Evolutionary conservation across 2,329 filamentous ascomycete genomes (phyloP).

Genomic region (Neonectria magnoliae): DNA sequence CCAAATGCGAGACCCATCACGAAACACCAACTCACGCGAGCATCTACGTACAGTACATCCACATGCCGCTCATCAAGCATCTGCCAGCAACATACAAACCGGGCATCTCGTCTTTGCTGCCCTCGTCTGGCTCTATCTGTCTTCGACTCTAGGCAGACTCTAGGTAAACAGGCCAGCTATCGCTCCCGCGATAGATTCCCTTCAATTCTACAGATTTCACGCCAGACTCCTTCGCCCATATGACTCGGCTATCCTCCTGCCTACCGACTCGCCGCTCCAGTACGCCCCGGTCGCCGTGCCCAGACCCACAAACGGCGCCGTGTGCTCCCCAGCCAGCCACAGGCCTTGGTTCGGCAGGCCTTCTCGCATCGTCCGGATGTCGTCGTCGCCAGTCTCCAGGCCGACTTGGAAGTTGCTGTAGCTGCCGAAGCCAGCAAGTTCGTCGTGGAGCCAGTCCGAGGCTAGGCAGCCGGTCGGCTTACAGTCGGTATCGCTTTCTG

Average conservation of each 20-base stretch:
- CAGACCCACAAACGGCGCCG: constrained; percentile 86
- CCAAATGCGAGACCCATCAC: constrained; percentile 8
- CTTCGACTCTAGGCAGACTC: constrained; percentile 5
- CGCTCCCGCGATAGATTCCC: constrained; percentile 1
- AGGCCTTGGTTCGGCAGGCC: constrained; percentile 74
- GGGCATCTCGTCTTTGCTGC: constrained; percentile 8
- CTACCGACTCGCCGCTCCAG: constrained; percentile 88
- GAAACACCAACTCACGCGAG: constrained; percentile 33
- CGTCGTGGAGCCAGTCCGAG: constrained; percentile 82
- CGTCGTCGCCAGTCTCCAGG: constrained; percentile 73
- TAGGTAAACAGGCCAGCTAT: not conserved
- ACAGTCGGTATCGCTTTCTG: constrained; percentile 63
- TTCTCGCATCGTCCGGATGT: constrained; percentile 72
- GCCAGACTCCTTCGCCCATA: constrained; percentile 53
- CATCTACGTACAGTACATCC: not conserved
- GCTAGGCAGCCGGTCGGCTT: constrained; percentile 71
- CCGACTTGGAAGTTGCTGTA: constrained; percentile 89
- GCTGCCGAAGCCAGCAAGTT: constrained; percentile 81
- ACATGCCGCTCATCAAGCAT: constrained; percentile 6
- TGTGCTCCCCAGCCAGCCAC: constrained; percentile 93
- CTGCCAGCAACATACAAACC: not conserved
- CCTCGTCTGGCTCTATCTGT: constrained; percentile 5
- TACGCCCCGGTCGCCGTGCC: constrained; percentile 92
- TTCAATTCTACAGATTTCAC: constrained; percentile 13
- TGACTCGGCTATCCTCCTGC: constrained; percentile 66